Percentiles rank a stretch among this genome's conserved stretches.
These are phyloP conservation scores for Ceratobasidium papillatum DNA, from an alignment of 1,284 basidiomycete species.

Conservation along the genomic window DNA sequence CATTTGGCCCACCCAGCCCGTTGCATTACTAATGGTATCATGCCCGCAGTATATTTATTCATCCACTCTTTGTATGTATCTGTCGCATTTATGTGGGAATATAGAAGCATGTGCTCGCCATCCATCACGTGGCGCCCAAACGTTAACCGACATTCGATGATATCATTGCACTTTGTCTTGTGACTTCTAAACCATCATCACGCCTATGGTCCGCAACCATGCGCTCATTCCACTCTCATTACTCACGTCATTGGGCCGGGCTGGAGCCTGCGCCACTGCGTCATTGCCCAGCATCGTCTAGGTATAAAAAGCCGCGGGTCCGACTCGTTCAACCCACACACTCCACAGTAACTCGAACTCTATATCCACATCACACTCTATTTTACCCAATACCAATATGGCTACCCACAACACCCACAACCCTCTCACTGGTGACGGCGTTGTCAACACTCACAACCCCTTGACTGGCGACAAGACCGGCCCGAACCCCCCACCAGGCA, in stretches of 20 bases:
- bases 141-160: not conserved
- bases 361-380: constrained; percentile 1
- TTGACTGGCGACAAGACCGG: constrained; percentile 31
- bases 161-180: not conserved
- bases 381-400: not conserved
- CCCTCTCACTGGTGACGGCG: constrained; percentile 23
- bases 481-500: constrained; percentile 7
- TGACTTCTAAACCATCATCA: not conserved
- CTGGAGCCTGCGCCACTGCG: not conserved
- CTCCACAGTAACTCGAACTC: not conserved
- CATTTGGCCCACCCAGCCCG: not conserved
- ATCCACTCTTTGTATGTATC: not conserved
- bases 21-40: not conserved
- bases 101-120: constrained; percentile 3
- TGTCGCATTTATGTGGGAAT: not conserved
- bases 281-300: not conserved
- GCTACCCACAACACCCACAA: constrained; percentile 28
- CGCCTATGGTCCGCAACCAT: not conserved
- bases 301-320: constrained; percentile 6
- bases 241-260: not conserved
- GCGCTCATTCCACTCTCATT: not conserved
- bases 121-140: constrained; percentile 4
- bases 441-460: constrained; percentile 28
- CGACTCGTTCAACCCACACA: constrained; percentile 4
- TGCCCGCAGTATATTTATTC: not conserved